Evolutionary conservation across 163 green algal species (phyloP).

Genomic region (Chlorella variabilis): DNA sequence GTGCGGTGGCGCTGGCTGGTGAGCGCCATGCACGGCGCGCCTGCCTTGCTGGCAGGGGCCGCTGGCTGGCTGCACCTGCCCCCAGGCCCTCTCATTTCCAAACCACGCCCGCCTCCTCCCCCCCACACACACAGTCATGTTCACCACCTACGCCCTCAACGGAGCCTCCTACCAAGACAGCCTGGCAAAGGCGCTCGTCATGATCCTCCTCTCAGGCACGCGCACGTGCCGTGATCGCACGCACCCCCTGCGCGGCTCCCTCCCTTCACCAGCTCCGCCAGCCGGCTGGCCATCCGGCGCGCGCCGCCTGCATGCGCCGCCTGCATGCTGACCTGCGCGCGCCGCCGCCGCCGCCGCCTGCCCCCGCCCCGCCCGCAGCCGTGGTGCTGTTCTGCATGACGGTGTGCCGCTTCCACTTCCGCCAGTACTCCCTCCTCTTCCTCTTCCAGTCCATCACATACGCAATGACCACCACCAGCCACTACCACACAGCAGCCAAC

Average conservation of each 20-base stretch:
- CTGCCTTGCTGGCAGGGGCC: neutral
- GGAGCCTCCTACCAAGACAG: slow-evolving; percentile 13
- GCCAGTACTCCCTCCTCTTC: neutral
- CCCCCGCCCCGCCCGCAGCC: neutral
- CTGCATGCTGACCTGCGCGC: too few species aligned
- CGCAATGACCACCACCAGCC: neutral
- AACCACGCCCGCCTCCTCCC: neutral
- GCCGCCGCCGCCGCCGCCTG: too few species aligned
- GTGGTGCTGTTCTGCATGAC: slow-evolving; percentile 3
- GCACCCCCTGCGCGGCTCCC: neutral
- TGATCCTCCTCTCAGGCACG: neutral
- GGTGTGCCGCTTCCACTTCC: slow-evolving; percentile 15
- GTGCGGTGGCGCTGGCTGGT: neutral
- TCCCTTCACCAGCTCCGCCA: neutral
- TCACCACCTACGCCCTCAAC: slow-evolving; percentile 10
- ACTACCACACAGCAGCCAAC: neutral
- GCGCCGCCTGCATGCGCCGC: too few species aligned
- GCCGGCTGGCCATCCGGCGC: too few species aligned
- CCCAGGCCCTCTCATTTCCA: neutral
- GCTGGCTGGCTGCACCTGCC: neutral
- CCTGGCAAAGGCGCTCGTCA: neutral
- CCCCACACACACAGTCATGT: neutral
- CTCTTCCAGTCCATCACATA: slow-evolving; percentile 6
- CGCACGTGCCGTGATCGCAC: too few species aligned
- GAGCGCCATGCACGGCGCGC: neutral